These are phyloP conservation scores for Stachybotrys echinatus DNA, from an alignment of 2,329 filamentous ascomycete species.

Conservation along the genomic window DNA sequence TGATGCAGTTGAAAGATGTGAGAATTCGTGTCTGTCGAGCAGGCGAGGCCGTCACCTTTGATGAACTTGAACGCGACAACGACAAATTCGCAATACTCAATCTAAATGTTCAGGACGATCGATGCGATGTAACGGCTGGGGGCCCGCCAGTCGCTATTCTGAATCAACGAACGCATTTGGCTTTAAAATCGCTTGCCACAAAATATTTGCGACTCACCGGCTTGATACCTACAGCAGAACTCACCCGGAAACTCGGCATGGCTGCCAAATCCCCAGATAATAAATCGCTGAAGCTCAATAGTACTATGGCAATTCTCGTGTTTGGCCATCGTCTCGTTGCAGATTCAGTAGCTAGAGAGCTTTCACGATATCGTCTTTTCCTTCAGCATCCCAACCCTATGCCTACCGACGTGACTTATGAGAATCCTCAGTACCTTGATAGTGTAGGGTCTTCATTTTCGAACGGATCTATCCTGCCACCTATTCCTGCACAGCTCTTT, in stretches of 20 bases:
- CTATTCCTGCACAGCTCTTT: not conserved
- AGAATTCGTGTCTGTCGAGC: too few species aligned
- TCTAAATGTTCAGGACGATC: not conserved
- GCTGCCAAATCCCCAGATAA: not conserved
- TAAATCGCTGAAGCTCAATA: not conserved
- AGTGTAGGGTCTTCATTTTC: not conserved
- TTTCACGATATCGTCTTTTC: not conserved
- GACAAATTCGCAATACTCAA: not conserved
- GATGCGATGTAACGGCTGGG: not conserved
- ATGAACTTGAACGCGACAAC: not conserved
- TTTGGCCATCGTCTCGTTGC: not conserved
- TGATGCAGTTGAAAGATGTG: too few species aligned
- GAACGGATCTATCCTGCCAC: not conserved
- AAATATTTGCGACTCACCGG: not conserved
- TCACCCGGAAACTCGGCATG: not conserved
- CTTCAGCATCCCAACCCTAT: slow-evolving; percentile 1
- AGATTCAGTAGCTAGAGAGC: not conserved
- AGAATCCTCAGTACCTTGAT: slow-evolving; percentile 1
- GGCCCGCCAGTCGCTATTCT: not conserved
- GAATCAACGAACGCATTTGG: not conserved
- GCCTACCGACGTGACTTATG: not conserved
- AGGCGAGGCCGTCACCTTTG: not conserved
- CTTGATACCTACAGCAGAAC: not conserved
- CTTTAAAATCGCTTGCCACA: not conserved
- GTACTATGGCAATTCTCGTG: not conserved